Evolutionary conservation across 2,329 filamentous ascomycete genomes (phyloP).

Genomic region (Hortaea werneckii): DNA sequence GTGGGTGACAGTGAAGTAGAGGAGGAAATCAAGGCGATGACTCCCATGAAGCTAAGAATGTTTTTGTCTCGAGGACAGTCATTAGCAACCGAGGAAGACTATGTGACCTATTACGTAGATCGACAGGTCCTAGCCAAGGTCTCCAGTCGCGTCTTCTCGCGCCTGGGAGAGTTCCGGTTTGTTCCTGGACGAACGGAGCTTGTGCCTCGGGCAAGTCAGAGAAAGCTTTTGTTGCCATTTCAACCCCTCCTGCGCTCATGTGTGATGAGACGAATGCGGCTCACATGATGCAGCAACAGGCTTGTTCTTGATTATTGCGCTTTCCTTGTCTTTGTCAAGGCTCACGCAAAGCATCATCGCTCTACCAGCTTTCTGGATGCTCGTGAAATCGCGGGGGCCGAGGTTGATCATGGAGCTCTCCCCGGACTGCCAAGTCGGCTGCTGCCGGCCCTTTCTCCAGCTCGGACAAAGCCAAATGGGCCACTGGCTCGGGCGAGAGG

Average conservation of each 20-base stretch:
- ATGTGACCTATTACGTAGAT: slow-evolving; percentile 3
- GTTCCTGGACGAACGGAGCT: slow-evolving; percentile 21
- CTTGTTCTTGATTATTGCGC: too few relatives aligned
- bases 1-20: neutral
- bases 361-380: neutral
- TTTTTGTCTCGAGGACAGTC: neutral
- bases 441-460: neutral
- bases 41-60: too few relatives aligned
- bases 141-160: slow-evolving; percentile 8
- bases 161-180: slow-evolving; percentile 7
- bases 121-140: slow-evolving; percentile 1
- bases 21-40: neutral
- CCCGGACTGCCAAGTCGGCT: neutral
- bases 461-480: too few relatives aligned
- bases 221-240: too few relatives aligned
- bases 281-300: too few relatives aligned
- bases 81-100: slow-evolving; percentile 4
- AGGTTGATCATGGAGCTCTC: slow-evolving; percentile 1
- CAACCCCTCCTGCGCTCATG: too few relatives aligned
- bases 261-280: too few relatives aligned
- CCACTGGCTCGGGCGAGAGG: neutral
- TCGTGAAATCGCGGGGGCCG: slow-evolving; percentile 1
- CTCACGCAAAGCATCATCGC: too few relatives aligned
- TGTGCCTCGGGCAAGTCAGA: slow-evolving; percentile 4
- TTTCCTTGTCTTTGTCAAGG: too few relatives aligned